phyloP scores from a whole-genome alignment of 148 eudicot species.

The Vaccinium darrowii region DNA sequence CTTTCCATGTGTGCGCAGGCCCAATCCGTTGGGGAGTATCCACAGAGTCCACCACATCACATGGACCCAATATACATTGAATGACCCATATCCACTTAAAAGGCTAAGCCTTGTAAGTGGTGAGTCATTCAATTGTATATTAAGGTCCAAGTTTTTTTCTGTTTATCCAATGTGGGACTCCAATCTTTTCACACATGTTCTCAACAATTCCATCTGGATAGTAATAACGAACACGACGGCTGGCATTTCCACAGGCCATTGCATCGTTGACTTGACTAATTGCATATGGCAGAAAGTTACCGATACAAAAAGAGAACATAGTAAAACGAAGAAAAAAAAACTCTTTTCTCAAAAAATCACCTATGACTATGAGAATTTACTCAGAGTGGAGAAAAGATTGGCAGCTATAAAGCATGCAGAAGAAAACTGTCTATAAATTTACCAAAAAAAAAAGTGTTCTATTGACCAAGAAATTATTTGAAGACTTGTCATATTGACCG shows the following conservation, averaged over 20 bases:
- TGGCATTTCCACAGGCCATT: not conserved
- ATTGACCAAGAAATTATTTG: not conserved
- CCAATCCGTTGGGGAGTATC: no score
- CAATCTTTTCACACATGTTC: no score
- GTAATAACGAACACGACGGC: not conserved
- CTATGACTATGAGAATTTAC: not conserved
- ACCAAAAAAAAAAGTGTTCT: not conserved
- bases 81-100: no score
- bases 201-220: not conserved
- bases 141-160: no score
- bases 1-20: no score
- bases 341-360: not conserved
- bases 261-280: not conserved
- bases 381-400: constrained; percentile 6
- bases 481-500: not conserved
- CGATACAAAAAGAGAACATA: not conserved
- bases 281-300: not conserved
- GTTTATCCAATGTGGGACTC: no score
- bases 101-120: no score
- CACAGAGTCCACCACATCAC: no score
- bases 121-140: no score
- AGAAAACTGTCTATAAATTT: not conserved
- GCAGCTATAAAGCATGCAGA: not conserved
- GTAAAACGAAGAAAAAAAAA: not conserved
- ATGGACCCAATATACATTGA: no score